Evolutionary conservation across 352 stramenopile species (phyloP), one percentile per base, ranked within the genome.

Genomic region (Phytophthora pseudosyringae): DNA sequence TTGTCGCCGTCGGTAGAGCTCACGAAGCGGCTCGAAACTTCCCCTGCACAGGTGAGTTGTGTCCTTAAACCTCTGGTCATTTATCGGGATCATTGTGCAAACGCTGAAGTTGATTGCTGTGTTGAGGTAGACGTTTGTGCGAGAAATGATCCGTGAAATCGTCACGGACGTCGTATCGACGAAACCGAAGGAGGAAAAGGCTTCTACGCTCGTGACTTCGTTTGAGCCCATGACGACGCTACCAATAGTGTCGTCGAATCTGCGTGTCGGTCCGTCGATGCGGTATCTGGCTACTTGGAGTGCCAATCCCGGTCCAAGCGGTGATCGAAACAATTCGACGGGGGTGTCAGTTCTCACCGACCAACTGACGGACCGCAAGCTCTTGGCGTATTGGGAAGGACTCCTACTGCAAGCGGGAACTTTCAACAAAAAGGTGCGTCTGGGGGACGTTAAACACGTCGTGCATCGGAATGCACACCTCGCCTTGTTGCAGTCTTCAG

Each of bases 351-450:
- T 71, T 28, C 5, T 59, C 2, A 43, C 18, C 3, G 63, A 71
- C 35, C 10, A 25, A 5, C 8, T 51, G 1, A 59, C 63, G 12
- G 48, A 66, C 9, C 40, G 41, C 13, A 70, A 70, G 18, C 6
- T 70, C 9, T 6, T n/a, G 12, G 62, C 40, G 7, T 54, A 59
- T 45, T 70, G 62, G 62, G 62, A 70, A 11, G 62, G 62, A 1
- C 15, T 70, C 5, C 5, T 56, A 5, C 35, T 70, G 45, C 54
- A 70, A 56, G 8, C 33, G 3, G 62, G 47, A 13, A 52, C 12
- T 28, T 64, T 54, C 5, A 59, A 53, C 6, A 48, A 58, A 44
- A 60, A 35, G 9, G 41, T 65, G 12, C 39, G 39, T 31, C 13
- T 56, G 28, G 28, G 10, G 6, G 47, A 52, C 11, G 40, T 65